These are phyloP conservation scores for Priceomyces medius DNA, from an alignment of 805 yeast species.

Conservation along the genomic window DNA sequence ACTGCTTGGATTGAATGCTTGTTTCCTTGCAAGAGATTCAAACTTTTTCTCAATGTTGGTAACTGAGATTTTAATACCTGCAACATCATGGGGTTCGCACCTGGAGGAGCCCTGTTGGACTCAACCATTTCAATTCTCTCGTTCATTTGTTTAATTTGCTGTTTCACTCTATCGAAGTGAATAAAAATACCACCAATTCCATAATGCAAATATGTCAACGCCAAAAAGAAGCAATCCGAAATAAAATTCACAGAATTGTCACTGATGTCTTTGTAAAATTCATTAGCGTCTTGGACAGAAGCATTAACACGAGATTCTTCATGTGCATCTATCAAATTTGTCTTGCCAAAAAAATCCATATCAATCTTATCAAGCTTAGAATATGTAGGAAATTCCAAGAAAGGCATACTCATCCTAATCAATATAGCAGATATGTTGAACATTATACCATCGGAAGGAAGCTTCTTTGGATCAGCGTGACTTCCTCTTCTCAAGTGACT, in stretches of 20 bases:
- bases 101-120: constrained; percentile 27
- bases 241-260: constrained; percentile 64
- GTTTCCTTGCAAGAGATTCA: constrained; percentile 37
- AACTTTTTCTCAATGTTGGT: constrained; percentile 43
- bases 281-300: constrained; percentile 66
- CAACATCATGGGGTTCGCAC: constrained; percentile 25
- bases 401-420: constrained; percentile 77
- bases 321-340: constrained; percentile 55
- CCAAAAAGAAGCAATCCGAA: constrained; percentile 83
- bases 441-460: constrained; percentile 81
- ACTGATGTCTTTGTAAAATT: constrained; percentile 45
- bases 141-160: constrained; percentile 47
- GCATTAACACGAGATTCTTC: constrained; percentile 86
- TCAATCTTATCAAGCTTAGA: constrained; percentile 77
- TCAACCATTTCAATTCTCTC: constrained; percentile 50
- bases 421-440: constrained; percentile 68
- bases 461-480: constrained; percentile 64
- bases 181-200: constrained; percentile 81
- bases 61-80: constrained; percentile 38
- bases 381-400: constrained; percentile 60
- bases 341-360: constrained; percentile 59
- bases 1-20: constrained; percentile 63
- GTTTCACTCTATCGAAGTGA: constrained; percentile 51
- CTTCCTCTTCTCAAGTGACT: constrained; percentile 88
- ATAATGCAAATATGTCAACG: constrained; percentile 77